These are phyloP conservation scores for Polysphondylium violaceum DNA, from an alignment of 78 protist species.

Conservation along the genomic window DNA sequence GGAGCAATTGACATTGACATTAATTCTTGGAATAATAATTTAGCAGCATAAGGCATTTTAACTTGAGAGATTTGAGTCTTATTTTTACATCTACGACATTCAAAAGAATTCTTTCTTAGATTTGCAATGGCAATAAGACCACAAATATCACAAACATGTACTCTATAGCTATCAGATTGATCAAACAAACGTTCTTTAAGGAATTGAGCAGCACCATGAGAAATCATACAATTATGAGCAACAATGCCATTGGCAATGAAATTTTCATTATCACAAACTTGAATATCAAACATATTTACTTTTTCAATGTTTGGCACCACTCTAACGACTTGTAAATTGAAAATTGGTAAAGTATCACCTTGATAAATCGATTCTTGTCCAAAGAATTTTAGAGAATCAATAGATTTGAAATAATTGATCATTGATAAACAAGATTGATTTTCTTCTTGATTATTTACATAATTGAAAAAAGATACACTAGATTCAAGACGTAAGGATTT, in stretches of 20 bases:
- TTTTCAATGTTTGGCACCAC: neutral
- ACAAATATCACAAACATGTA: constrained; percentile 98
- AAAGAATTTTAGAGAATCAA: neutral
- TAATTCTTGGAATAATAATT: constrained; percentile 99
- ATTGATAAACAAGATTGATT: neutral
- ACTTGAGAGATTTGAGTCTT: constrained; percentile 92
- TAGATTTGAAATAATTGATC: neutral
- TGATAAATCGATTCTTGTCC: neutral
- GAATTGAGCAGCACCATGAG: constrained; percentile 98
- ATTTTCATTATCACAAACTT: neutral
- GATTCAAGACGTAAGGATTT: too few relatives aligned
- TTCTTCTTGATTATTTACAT: too few relatives aligned
- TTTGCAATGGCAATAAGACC: constrained; percentile 95
- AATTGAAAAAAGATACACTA: too few relatives aligned
- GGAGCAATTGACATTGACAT: constrained; percentile 99
- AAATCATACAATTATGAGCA: constrained; percentile 84
- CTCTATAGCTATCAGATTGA: constrained; percentile 94
- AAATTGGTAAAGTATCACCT: neutral
- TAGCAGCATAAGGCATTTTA: constrained; percentile 98
- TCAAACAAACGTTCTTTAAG: constrained; percentile 97
- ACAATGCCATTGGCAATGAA: constrained; percentile 17
- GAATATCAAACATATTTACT: constrained; percentile 15
- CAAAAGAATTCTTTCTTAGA: constrained; percentile 84
- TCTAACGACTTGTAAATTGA: neutral
- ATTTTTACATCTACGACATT: constrained; percentile 95